A percentile compares a stretch with the other conserved stretches of the same genome.
These are phyloP conservation scores for Plantago major DNA, from an alignment of 257 asterid species.

Conservation along the genomic window DNA sequence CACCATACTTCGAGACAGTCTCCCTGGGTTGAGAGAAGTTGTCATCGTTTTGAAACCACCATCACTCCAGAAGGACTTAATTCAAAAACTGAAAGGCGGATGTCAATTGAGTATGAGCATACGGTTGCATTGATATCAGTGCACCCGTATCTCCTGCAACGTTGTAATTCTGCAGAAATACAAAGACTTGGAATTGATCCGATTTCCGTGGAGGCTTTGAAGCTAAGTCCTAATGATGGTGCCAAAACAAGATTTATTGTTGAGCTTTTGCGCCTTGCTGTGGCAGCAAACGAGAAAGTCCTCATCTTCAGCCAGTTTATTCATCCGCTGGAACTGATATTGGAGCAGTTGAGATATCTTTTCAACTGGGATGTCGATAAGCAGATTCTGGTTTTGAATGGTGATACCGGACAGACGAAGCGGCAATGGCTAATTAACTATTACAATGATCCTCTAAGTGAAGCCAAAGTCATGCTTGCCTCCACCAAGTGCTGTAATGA, in stretches of 20 bases:
- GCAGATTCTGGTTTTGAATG: background rate
- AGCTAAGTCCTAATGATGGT: background rate
- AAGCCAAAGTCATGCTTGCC: too few relatives aligned
- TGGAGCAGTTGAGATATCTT: background rate
- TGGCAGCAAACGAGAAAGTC: background rate
- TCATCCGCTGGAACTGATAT: background rate
- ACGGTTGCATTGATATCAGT: too few relatives aligned
- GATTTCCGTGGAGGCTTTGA: background rate
- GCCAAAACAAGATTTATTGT: background rate
- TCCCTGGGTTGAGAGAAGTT: too few relatives aligned
- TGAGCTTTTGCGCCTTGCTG: background rate
- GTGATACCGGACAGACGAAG: background rate
- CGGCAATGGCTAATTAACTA: too few relatives aligned
- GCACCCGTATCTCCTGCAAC: conserved; percentile 18
- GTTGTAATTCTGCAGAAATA: background rate
- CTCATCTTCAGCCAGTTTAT: background rate
- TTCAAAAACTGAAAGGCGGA: too few relatives aligned
- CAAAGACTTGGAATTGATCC: background rate
- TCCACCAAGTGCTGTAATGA: too few relatives aligned
- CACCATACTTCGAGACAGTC: too few relatives aligned
- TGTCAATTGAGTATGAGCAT: too few relatives aligned
- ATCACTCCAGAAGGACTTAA: too few relatives aligned
- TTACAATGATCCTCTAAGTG: too few relatives aligned
- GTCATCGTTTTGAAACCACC: too few relatives aligned
- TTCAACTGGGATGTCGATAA: background rate